Conservation (phyloP, 2,329 filamentous ascomycete species). For the Verticillium albo-atrum region DNA sequence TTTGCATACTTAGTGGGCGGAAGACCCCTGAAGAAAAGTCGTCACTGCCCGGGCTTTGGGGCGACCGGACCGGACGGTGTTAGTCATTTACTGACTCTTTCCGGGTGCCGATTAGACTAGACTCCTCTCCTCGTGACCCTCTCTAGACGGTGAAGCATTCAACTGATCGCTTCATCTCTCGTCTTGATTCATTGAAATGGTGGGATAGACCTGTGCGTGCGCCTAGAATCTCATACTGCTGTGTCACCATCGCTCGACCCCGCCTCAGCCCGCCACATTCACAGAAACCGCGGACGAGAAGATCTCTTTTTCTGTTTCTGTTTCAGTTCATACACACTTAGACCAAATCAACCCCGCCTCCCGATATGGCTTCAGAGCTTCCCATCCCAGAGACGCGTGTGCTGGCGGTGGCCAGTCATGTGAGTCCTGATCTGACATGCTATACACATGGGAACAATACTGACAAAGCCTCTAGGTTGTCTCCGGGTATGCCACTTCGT, state of each 20-base stretch:
- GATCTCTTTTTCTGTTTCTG: not conserved
- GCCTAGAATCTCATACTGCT: not conserved
- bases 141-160: not conserved
- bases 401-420: constrained; percentile 91
- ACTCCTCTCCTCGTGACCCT: not conserved
- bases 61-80: not conserved
- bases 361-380: constrained; percentile 30
- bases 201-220: not conserved
- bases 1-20: not conserved
- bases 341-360: too few relatives aligned
- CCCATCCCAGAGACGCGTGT: constrained; percentile 60
- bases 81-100: not conserved
- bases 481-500: constrained; percentile 30
- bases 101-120: not conserved
- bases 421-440: constrained; percentile 45
- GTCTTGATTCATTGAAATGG: not conserved
- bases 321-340: not conserved
- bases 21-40: not conserved
- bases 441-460: not conserved
- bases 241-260: not conserved
- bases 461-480: constrained; percentile 28
- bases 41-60: not conserved
- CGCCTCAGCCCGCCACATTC: not conserved
- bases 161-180: not conserved
- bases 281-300: not conserved